Evolutionary conservation across 306 rosid genomes (phyloP).

Genomic region (Morella rubra): DNA sequence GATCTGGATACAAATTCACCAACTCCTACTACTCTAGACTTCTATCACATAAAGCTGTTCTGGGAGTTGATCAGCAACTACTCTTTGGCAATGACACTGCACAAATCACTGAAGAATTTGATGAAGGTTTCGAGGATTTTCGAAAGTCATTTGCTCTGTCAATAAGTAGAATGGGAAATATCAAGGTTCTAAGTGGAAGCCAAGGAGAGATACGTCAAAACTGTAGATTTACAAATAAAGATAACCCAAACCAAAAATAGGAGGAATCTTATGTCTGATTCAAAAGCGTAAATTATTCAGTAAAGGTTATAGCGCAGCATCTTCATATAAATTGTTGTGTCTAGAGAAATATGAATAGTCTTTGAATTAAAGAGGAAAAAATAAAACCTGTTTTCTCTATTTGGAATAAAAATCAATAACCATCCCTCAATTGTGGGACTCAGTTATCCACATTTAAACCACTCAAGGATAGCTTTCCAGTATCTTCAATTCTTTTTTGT

Average conservation of each 20-base stretch:
- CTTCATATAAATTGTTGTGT: slow-evolving; percentile 31
- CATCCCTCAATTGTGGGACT: not conserved
- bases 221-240: slow-evolving; percentile 55
- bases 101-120: slow-evolving; percentile 48
- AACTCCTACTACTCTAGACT: slow-evolving; percentile 62
- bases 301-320: not conserved
- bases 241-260: slow-evolving; percentile 30
- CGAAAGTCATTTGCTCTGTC: slow-evolving; percentile 60
- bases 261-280: slow-evolving; percentile 8
- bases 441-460: slow-evolving; percentile 9
- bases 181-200: slow-evolving; percentile 61
- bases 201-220: slow-evolving; percentile 66
- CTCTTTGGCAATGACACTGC: slow-evolving; percentile 42
- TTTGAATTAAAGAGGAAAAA: slow-evolving; percentile 28
- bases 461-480: slow-evolving; percentile 25
- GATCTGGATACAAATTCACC: slow-evolving; percentile 48
- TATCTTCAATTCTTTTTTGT: slow-evolving; percentile 17
- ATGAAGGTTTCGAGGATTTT: slow-evolving; percentile 59
- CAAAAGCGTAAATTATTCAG: slow-evolving; percentile 8
- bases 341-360: slow-evolving; percentile 38
- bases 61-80: slow-evolving; percentile 74
- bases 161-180: slow-evolving; percentile 63
- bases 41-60: slow-evolving; percentile 39
- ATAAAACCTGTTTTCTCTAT: slow-evolving; percentile 16
- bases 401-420: slow-evolving; percentile 18